Percentiles rank a stretch among this genome's conserved stretches.
Conservation (phyloP, 495 filamentous ascomycete species). For the Lasiosphaeris hirsuta region DNA sequence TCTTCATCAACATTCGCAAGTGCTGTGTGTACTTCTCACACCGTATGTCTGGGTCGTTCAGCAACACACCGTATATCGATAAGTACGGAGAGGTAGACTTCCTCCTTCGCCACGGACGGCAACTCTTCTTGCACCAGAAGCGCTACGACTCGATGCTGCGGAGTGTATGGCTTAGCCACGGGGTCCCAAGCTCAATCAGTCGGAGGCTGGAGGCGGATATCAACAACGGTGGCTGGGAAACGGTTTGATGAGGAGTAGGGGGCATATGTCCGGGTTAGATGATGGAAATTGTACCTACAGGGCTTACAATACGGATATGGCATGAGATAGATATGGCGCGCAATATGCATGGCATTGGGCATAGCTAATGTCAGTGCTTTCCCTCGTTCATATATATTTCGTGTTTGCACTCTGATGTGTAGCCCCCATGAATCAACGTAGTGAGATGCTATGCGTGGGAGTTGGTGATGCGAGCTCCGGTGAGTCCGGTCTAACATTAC, state of each 20-base stretch:
- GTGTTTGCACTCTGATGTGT: no score
- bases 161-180: constrained; percentile 82
- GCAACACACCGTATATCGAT: constrained; percentile 88
- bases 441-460: no score
- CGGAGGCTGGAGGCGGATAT: constrained; percentile 89
- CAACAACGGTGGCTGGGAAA: constrained; percentile 97
- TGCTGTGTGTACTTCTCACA: constrained; percentile 86
- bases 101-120: constrained; percentile 74
- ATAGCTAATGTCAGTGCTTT: no score
- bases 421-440: no score
- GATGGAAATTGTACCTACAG: not conserved
- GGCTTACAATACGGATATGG: not conserved
- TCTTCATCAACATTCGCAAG: constrained; percentile 96
- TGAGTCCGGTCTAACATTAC: no score
- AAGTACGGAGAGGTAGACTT: constrained; percentile 89
- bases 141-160: constrained; percentile 86
- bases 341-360: no score
- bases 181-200: constrained; percentile 82
- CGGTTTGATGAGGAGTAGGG: constrained; percentile 33
- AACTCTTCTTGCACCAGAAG: constrained; percentile 88
- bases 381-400: no score
- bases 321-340: no score
- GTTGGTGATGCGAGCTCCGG: no score
- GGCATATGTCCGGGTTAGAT: not conserved
- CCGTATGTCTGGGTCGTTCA: constrained; percentile 76